A percentile compares a stretch with the other conserved stretches of the same genome.
Conservation (phyloP, 2,329 filamentous ascomycete genomes). For the Sporothrix globosa region DNA sequence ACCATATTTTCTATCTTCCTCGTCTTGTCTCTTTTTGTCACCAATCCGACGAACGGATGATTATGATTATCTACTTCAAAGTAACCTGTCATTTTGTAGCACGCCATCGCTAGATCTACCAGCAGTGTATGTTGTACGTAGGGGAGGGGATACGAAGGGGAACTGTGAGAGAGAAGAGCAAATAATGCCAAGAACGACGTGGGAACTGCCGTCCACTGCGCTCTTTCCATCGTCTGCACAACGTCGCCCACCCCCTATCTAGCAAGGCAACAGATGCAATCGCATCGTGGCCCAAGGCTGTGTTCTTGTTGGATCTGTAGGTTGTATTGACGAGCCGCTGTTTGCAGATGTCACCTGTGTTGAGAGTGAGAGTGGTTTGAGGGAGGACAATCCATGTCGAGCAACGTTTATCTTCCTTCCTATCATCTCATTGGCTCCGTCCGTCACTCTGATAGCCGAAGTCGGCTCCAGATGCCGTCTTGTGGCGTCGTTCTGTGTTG, state of each 20-base stretch:
- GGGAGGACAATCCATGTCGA: neutral
- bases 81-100: slow-evolving; percentile 16
- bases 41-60: neutral
- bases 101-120: slow-evolving; percentile 14
- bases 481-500: neutral
- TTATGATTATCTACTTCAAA: neutral
- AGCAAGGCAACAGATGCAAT: neutral
- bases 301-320: neutral
- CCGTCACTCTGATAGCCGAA: neutral
- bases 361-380: neutral
- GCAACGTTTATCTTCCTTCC: neutral
- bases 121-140: neutral
- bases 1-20: neutral
- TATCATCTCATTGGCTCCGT: neutral
- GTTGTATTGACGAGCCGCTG: neutral
- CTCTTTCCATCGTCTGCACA: neutral
- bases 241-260: neutral
- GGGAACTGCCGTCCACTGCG: neutral
- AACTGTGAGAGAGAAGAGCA: neutral
- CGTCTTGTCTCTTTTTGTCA: neutral
- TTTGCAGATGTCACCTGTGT: neutral
- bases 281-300: neutral
- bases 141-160: neutral
- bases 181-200: neutral
- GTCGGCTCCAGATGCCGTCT: neutral